phyloP scores from a whole-genome alignment of 1,284 basidiomycete species.

The Ganoderma sinense region DNA sequence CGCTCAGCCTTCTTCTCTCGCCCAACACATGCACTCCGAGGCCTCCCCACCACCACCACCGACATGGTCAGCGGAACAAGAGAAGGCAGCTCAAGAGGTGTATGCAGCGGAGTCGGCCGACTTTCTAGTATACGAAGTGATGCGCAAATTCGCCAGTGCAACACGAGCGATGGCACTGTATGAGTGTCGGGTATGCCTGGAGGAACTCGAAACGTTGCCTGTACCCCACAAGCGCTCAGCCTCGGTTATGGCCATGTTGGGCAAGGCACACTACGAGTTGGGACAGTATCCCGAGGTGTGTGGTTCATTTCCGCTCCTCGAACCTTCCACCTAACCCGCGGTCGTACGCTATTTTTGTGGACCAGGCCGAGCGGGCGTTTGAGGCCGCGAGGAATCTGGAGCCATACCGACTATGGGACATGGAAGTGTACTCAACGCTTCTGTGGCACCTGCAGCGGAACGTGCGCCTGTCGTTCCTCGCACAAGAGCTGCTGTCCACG shows the following conservation, averaged over 20 bases:
- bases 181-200: constrained; percentile 77
- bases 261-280: constrained; percentile 87
- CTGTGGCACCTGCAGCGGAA: constrained; percentile 90
- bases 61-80: constrained; percentile 64
- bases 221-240: constrained; percentile 76
- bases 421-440: constrained; percentile 94
- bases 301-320: constrained; percentile 4
- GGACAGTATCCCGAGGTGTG: constrained; percentile 87
- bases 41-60: constrained; percentile 59
- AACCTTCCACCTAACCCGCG: constrained; percentile 17
- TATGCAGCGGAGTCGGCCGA: constrained; percentile 80
- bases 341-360: constrained; percentile 8
- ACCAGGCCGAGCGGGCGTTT: constrained; percentile 87
- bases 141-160: constrained; percentile 83
- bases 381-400: constrained; percentile 79
- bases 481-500: constrained; percentile 88
- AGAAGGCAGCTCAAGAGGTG: constrained; percentile 73
- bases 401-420: constrained; percentile 86
- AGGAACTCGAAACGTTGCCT: constrained; percentile 82
- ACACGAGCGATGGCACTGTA: constrained; percentile 77
- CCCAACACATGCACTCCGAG: constrained; percentile 63
- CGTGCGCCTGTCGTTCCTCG: constrained; percentile 86
- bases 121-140: constrained; percentile 82
- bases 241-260: constrained; percentile 83
- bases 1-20: constrained; percentile 54